These are phyloP conservation scores for Suillus plorans DNA, from an alignment of 768 basidiomycete species.

Conservation along the genomic window DNA sequence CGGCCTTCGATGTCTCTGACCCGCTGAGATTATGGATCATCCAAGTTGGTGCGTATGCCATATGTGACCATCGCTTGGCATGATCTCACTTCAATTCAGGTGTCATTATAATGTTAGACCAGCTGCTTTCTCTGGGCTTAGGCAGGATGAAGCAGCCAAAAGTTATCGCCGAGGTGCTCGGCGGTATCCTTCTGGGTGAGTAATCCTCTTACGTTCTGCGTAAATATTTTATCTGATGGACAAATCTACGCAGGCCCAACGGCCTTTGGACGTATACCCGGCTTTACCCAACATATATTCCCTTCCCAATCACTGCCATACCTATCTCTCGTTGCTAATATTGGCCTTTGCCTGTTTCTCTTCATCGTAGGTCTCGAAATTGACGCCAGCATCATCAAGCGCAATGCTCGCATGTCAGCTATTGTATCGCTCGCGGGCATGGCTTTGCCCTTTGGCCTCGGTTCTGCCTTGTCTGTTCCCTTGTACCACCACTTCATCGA, in stretches of 20 bases:
- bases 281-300: constrained; percentile 86
- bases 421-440: constrained; percentile 83
- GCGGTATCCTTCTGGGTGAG: constrained; percentile 78
- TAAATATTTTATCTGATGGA: background rate
- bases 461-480: constrained; percentile 69
- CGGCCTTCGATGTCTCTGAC: constrained; percentile 56
- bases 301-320: constrained; percentile 69
- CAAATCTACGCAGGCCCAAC: constrained; percentile 38
- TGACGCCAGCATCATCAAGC: constrained; percentile 73
- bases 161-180: constrained; percentile 93
- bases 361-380: constrained; percentile 95
- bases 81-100: constrained; percentile 33
- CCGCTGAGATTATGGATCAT: constrained; percentile 79
- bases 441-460: constrained; percentile 84
- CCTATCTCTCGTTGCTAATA: constrained; percentile 84
- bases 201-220: constrained; percentile 30
- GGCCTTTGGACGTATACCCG: constrained; percentile 78
- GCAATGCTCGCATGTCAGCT: constrained; percentile 66
- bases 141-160: constrained; percentile 78
- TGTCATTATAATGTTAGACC: constrained; percentile 81
- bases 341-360: constrained; percentile 85
- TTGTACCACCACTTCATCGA: constrained; percentile 68
- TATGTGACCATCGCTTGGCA: background rate
- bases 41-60: constrained; percentile 56
- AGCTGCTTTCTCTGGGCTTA: constrained; percentile 66